Conservation (phyloP, 2,329 filamentous ascomycete genomes). For the Nectriaceae sp. region DNA sequence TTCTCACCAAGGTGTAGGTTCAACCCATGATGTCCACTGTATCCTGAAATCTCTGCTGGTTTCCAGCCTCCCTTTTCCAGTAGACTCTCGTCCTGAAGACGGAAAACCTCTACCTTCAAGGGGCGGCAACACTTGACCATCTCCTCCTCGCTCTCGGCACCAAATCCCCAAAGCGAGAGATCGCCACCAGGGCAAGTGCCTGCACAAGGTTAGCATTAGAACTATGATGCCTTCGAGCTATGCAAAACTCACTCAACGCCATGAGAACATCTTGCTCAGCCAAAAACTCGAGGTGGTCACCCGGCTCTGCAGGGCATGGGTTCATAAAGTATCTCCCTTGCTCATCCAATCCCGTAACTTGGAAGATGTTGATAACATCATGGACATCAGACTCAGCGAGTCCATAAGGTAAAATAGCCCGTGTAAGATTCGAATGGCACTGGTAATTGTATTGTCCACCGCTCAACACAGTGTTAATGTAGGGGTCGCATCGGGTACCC, state of each 20-base stretch:
- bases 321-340: slow-evolving; percentile 77
- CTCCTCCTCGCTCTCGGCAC: slow-evolving; percentile 64
- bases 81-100: slow-evolving; percentile 54
- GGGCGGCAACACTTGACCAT: slow-evolving; percentile 73
- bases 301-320: slow-evolving; percentile 55
- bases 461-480: slow-evolving; percentile 74
- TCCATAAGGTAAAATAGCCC: slow-evolving; percentile 69
- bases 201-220: slow-evolving; percentile 23
- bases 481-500: slow-evolving; percentile 82
- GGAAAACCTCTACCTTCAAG: slow-evolving; percentile 73
- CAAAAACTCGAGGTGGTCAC: slow-evolving; percentile 73
- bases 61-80: slow-evolving; percentile 62
- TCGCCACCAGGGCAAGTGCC: slow-evolving; percentile 80
- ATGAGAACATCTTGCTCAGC: slow-evolving; percentile 76
- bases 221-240: neutral
- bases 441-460: slow-evolving; percentile 77
- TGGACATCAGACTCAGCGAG: slow-evolving; percentile 76
- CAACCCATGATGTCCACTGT: slow-evolving; percentile 41
- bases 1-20: slow-evolving; percentile 25
- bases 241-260: slow-evolving; percentile 48
- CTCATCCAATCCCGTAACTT: slow-evolving; percentile 76
- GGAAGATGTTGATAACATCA: slow-evolving; percentile 84
- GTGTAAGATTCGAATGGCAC: slow-evolving; percentile 79
- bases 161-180: slow-evolving; percentile 80
- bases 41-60: slow-evolving; percentile 58